Base-by-base conservation (phyloP, 768 basidiomycete species). In the Podaxis mareebaensis region DNA sequence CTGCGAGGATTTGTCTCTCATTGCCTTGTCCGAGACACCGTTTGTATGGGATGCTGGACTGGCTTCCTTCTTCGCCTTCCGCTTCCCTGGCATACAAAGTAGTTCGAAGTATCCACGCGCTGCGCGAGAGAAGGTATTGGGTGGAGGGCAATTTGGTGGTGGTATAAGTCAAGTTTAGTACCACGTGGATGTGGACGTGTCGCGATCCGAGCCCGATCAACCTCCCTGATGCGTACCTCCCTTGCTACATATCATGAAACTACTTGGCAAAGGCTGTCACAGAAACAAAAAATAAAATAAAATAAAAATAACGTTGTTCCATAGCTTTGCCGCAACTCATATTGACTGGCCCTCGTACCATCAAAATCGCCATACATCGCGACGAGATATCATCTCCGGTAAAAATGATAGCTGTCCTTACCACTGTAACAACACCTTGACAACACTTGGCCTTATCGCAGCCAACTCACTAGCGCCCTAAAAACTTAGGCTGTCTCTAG, bases 1-100 rank as follows among this genome's bases (percentile, higher is more conserved):
- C 64, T 70, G 70, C 42, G 78, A 70, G 58, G 74, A 71, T 59
- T 66, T 70, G 67, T 69, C 68, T 74, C 74, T 79, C 77, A 81
- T 81, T 75, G 78, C 81, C 79, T 69, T 60, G 63, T 68, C 65
- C 40, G 42, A 48, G 26, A 46, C 13, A 26, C 53, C 52, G 42
- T 55, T 65, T 33, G 36, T 20, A 11, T 61, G 46, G 12, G 60
- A 58, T 22, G 55, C 53, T 40, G 12, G 30, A 61, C 55, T 52
- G 15, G 48, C 55, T 44, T 58, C 40, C 22, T 57, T 56, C 22
- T 63, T 53, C 46, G 20, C 33, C 17, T 28, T 63, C 46, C 61
- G 55, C 54, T 63, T 63, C 10, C 33, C 20, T 38, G 61, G 61
- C 61, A 63, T 63, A 48, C 53, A 56, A 48, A 38, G 10, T n/a